Base-by-base conservation (phyloP, 2,329 filamentous ascomycete species). In the Fusarium succisae region DNA sequence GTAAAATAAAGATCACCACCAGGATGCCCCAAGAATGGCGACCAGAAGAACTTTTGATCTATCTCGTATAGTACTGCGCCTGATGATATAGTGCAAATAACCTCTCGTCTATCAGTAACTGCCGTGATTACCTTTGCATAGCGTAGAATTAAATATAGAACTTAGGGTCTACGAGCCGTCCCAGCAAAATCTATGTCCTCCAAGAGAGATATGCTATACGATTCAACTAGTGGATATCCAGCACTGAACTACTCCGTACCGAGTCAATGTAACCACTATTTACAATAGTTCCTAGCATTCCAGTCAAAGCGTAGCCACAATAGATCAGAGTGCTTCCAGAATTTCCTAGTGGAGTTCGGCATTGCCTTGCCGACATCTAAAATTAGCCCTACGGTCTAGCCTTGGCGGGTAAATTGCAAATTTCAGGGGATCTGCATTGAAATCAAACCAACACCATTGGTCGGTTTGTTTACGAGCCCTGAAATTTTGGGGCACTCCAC, bases 341-440 rank as follows among this genome's bases (percentile, higher is more conserved):
- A 44, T 11, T 20, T 26, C 58, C 22, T 35, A 38, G 26, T 54
- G 45, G 38, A 44, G 18, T 18, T 28, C 63, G 65, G 65, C 63
- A 61, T 38, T 61, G n/a, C 38, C 28, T 14, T 51, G 26, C 53
- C 44, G 63, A 30, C 20, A 30, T 51, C 65, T 68, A 68, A 68
- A 68, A 67, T 67, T 67, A 60, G 65, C n/a, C 2, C 8, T 14
- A 13, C 30, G 22, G 37, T 51, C 48, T 58, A 55, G 20, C 18
- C 12, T 9, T 28, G 17, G 22, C 9, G 26, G 45, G 17, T 26
- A 30, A 44, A 60, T 60, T 53, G 50, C 30, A 57, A 62, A 62
- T 62, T 58, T 30, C 24, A 62, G 38, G 37, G 38, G 24, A 62
- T 30, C 20, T 57, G 30, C 11, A 44, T 57, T 45, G 24, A 57